Base-by-base conservation (phyloP, 1,284 basidiomycete species). In the Athelia psychrophila region DNA sequence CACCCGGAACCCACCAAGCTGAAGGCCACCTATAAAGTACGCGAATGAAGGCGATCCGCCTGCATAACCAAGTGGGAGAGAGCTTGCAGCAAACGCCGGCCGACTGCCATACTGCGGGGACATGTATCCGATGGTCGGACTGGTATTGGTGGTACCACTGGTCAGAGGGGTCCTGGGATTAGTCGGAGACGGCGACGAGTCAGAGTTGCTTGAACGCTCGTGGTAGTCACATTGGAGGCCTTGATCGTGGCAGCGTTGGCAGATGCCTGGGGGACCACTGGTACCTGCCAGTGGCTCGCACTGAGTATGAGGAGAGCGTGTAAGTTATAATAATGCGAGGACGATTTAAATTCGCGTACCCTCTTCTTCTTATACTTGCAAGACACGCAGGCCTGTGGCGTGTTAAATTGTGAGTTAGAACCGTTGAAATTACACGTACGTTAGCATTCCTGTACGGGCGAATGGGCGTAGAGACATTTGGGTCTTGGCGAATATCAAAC, bases 161-260 rank as follows among this genome's bases (percentile, higher is more conserved):
- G 38, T 8, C 6, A n/a, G 9, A 16, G 38, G n/a, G 38, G 8
- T n/a, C 6, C 38, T 42, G n/a, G 38, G 8, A 16, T 6, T 8
- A 42, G 6, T 22, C 38, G 3, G 57, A 49, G 12, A 54, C 52
- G 16, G 57, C 51, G 38, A 49, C 51, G 20, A 47, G 27, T 63
- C 64, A 8, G n/a, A n/a, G n/a, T n/a, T n/a, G n/a, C n/a, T n/a
- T n/a, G n/a, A n/a, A n/a, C n/a, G n/a, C 27, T 30, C 27, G 27
- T 5, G 13, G 44, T 62, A 64, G 51, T 63, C 60, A 50, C 65
- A 67, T 15, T 20, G 13, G 24, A 64, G 54, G 20, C 48, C 47
- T 18, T 62, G 55, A 33, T 60, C 58, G n/a, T 52, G 54, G 54
- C 65, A 67, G 24, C 63, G 49, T 32, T 60, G 52, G 49, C 60